Conservation (phyloP, 2,329 filamentous ascomycete species). For the Apiospora koreana region DNA sequence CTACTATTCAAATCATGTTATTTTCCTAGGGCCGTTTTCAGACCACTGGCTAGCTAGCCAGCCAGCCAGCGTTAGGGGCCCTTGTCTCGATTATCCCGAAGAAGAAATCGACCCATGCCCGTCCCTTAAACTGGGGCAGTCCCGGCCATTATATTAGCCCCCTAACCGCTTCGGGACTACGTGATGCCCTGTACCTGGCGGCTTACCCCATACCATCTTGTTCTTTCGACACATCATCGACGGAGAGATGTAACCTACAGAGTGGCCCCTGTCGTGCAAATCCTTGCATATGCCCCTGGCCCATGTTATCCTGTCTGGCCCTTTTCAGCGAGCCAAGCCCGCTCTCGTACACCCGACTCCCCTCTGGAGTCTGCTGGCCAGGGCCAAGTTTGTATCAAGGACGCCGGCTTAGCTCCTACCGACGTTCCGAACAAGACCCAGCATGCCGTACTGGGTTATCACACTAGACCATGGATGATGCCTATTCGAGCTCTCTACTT, state of each 20-base stretch:
- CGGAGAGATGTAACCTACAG: conserved; percentile 42
- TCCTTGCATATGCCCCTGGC: conserved; percentile 36
- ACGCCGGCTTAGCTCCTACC: conserved; percentile 53
- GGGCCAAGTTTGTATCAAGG: conserved; percentile 46
- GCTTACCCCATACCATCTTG: conserved; percentile 33
- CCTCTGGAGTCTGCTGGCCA: conserved; percentile 30
- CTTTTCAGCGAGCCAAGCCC: conserved; percentile 40
- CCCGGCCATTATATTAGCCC: conserved; percentile 14
- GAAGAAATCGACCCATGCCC: conserved; percentile 1
- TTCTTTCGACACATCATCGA: conserved; percentile 40
- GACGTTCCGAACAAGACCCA: conserved; percentile 50
- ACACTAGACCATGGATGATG: conserved; percentile 39
- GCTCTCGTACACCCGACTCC: conserved; percentile 36
- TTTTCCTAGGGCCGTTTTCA: conserved; percentile 1
- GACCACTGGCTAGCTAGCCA: not conserved
- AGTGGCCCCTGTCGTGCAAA: conserved; percentile 34
- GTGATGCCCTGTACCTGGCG: conserved; percentile 7
- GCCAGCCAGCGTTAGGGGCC: not conserved
- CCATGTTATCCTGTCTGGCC: conserved; percentile 31
- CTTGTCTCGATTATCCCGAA: conserved; percentile 1
- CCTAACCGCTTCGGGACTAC: conserved; percentile 8
- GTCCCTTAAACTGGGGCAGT: conserved; percentile 1
- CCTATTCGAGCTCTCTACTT: conserved; percentile 42
- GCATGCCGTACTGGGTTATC: conserved; percentile 44
- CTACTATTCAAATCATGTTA: conserved; percentile 1